Conservation (phyloP, 1,284 basidiomycete species). For the Moesziomyces aphidis region DNA sequence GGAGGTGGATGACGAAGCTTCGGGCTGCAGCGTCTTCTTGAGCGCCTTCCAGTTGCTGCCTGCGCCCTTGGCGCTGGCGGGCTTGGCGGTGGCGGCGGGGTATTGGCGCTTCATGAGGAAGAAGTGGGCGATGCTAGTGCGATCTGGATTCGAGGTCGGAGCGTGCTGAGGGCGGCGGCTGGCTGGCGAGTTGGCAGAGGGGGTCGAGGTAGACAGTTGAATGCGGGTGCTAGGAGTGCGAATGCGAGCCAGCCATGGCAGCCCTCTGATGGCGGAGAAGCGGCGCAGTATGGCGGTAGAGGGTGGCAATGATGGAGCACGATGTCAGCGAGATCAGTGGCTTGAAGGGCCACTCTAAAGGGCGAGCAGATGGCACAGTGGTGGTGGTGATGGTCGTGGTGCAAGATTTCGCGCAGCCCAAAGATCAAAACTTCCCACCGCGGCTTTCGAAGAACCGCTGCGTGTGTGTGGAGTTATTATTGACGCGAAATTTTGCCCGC, state of each 20-base stretch:
- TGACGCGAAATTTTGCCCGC: constrained; percentile 1
- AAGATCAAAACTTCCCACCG: too few relatives aligned
- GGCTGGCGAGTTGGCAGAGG: not conserved
- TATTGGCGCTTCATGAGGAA: constrained; percentile 23
- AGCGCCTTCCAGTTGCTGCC: constrained; percentile 65
- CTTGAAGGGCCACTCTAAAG: too few relatives aligned
- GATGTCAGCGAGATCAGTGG: too few relatives aligned
- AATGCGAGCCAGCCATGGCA: constrained; percentile 16
- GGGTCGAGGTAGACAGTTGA: not conserved
- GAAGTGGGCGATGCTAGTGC: not conserved
- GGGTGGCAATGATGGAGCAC: too few relatives aligned
- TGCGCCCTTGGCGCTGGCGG: constrained; percentile 10
- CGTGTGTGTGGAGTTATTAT: not conserved
- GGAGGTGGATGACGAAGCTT: constrained; percentile 17
- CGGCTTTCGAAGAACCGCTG: too few relatives aligned
- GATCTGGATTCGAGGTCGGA: too few relatives aligned
- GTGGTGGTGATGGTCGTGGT: too few relatives aligned
- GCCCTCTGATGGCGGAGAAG: constrained; percentile 3
- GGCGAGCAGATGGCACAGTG: too few relatives aligned
- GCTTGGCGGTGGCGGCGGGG: not conserved
- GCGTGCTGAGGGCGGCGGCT: not conserved
- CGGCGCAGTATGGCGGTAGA: constrained; percentile 15
- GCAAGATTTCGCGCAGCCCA: too few relatives aligned
- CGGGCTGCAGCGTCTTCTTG: constrained; percentile 41
- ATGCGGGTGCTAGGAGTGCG: not conserved